Evolutionary conservation across 352 stramenopile genomes (phyloP).

Genomic region (Elongisporangium prolatum): DNA sequence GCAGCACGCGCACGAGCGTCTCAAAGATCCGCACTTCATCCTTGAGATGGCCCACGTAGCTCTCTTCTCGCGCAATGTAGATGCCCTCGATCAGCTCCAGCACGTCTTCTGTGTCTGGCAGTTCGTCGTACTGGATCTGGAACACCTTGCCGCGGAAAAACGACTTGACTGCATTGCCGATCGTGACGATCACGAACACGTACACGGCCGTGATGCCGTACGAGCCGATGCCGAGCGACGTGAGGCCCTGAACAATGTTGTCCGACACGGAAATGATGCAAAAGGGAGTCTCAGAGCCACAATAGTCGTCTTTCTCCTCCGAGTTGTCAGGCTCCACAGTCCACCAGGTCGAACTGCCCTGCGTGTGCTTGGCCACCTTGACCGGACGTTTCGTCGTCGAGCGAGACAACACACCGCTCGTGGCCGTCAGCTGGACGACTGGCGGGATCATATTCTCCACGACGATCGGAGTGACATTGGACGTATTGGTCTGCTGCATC

Average conservation of each 20-base stretch:
- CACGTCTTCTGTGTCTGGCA: conserved; percentile 79
- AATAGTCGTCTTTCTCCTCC: conserved; percentile 31
- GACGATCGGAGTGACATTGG: conserved; percentile 32
- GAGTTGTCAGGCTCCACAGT: conserved; percentile 32
- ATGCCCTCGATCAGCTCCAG: conserved; percentile 86
- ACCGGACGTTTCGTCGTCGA: conserved; percentile 51
- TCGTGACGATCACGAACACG: conserved; percentile 85
- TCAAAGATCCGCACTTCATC: conserved; percentile 88
- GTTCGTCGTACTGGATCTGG: conserved; percentile 78
- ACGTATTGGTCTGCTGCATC: conserved; percentile 56
- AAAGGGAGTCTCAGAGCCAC: conserved; percentile 43
- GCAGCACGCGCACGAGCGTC: conserved; percentile 78
- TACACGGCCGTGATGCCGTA: conserved; percentile 86
- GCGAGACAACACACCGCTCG: conserved; percentile 43
- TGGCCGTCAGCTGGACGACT: conserved; percentile 74
- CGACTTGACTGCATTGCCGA: conserved; percentile 76
- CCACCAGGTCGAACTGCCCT: conserved; percentile 61
- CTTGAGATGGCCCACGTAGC: conserved; percentile 84
- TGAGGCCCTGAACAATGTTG: conserved; percentile 81
- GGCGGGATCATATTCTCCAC: conserved; percentile 47
- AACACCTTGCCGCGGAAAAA: conserved; percentile 80
- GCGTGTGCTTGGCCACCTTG: conserved; percentile 55
- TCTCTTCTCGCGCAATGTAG: conserved; percentile 79
- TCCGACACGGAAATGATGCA: conserved; percentile 83
- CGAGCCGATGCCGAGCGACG: conserved; percentile 70